These are phyloP conservation scores for Amanita muscaria DNA, from an alignment of 768 basidiomycete species.

Conservation along the genomic window DNA sequence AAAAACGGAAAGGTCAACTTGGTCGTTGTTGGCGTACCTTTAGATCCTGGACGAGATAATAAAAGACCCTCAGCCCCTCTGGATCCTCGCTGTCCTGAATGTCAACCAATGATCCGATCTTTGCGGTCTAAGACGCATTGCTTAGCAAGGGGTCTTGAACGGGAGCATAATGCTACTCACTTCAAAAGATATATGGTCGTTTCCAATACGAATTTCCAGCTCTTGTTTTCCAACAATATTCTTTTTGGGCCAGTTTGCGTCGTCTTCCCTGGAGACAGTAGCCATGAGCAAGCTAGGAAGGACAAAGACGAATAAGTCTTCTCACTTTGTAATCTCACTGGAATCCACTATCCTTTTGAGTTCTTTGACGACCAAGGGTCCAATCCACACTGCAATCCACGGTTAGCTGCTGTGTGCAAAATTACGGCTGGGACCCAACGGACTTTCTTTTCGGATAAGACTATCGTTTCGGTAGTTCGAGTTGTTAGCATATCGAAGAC, in stretches of 20 bases:
- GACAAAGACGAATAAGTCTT: conserved; percentile 1
- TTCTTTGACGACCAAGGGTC: conserved; percentile 87
- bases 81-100: conserved; percentile 97
- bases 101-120: conserved; percentile 94
- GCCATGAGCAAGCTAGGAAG: not conserved
- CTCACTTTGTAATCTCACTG: conserved; percentile 91
- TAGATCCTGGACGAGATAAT: conserved; percentile 96
- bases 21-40: conserved; percentile 47
- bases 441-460: conserved; percentile 97
- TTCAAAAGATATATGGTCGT: conserved; percentile 96
- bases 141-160: not conserved
- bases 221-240: conserved; percentile 99
- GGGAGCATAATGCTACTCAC: conserved; percentile 33
- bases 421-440: conserved; percentile 22
- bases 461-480: conserved; percentile 98
- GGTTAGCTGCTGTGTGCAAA: not conserved
- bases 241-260: conserved; percentile 97
- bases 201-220: conserved; percentile 88
- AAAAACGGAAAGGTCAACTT: conserved; percentile 4
- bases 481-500: conserved; percentile 97
- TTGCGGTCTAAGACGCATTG: conserved; percentile 65
- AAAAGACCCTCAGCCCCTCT: conserved; percentile 94
- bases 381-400: conserved; percentile 74
- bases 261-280: conserved; percentile 72
- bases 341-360: conserved; percentile 89